Evolutionary conservation across 805 yeast species (phyloP), one percentile per base, ranked within the genome.

Genomic region (Kuraishia capsulata): DNA sequence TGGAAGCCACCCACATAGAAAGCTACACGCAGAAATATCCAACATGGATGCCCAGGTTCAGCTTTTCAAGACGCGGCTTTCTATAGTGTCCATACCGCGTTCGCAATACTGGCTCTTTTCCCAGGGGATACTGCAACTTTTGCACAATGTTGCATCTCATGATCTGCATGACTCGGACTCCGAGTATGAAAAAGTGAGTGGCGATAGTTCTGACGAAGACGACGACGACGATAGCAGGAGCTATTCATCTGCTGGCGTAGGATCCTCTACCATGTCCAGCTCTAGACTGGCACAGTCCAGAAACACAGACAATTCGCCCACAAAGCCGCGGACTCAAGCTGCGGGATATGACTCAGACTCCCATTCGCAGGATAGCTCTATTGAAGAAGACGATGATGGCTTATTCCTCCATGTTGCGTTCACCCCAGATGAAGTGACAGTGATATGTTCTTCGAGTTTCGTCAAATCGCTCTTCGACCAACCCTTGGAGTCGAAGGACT

Each of bases 381-480:
- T 48, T 18, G 47, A 48, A 2, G 52, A 50, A 14, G 55, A 56
- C 2, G 69, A 62, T 21, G 72, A 64, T 38, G 65, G 67, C 24
- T 50, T 52, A 37, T 77, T 79, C 50, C 71, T 76, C 48, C 82
- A 76, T 49, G 61, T 79, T 26, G 79, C 82, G 2, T 71, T 73
- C 47, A 74, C 82, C 1, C 80, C 81, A 0, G 53, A 60, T n/a
- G 85, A 78, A 48, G 71, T 80, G 43, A 76, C 84, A 0, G 57
- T 79, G 5, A 77, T 79, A 44, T 72, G 78, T 42, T 60, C 76
- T 1, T 52, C 61, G 2, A 45, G 46, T 5, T 42, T 65, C n/a
- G 62, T 73, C 39, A 46, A 55, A 1, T 43, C 45, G 18, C 54
- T 64, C 11, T 69, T 79, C 43, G 47, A 45, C 1, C 57, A 62